Base-by-base conservation (phyloP, 345 rosid genomes). In the Mallotus nudiflorus region DNA sequence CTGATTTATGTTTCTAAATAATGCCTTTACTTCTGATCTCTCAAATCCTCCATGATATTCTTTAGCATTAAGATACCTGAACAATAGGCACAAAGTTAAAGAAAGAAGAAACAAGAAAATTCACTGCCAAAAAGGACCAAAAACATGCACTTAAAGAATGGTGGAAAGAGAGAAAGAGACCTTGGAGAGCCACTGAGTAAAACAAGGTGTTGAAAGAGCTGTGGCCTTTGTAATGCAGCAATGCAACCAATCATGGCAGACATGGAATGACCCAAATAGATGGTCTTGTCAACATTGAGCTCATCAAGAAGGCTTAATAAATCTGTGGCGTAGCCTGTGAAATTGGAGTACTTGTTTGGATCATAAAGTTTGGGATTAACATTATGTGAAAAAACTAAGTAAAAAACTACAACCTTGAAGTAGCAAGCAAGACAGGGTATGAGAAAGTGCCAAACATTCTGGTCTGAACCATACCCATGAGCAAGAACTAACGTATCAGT, bases 201-300 rank as follows among this genome's bases (percentile, higher is more conserved):
- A 31, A 82, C 20, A 6, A 82, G 76, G 50, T 70, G 80, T 13
- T 19, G 66, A 19, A 82, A 82, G 50, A 75, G 82, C 2, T 78
- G 66, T 0, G 82, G 82, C 31, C 82, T 67, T 6, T 59, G 11
- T 0, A 62, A 45, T 42, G 85, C 62, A 35, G 85, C 85, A 24
- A 73, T 6, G 72, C 73, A 19, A 9, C 85, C 82, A 63, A 78
- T 71, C 82, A 82, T 78, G 78, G 82, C 82, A 5, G 78, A 70
- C 80, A 70, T 66, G 28, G 85, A 82, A 67, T 82, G 85, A 24
- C 80, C 85, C n/a, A 82, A 6, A 35, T 69, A 76, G 16, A 76
- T 68, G 42, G 76, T 69, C 12, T 60, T 63, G 3, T 62, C 65
- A 14, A 70, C 33, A 13, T 70, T 56, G 10, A 81, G 52, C 45